phyloP scores from a whole-genome alignment of 2,329 filamentous ascomycete species.

The Exophiala sideris region DNA sequence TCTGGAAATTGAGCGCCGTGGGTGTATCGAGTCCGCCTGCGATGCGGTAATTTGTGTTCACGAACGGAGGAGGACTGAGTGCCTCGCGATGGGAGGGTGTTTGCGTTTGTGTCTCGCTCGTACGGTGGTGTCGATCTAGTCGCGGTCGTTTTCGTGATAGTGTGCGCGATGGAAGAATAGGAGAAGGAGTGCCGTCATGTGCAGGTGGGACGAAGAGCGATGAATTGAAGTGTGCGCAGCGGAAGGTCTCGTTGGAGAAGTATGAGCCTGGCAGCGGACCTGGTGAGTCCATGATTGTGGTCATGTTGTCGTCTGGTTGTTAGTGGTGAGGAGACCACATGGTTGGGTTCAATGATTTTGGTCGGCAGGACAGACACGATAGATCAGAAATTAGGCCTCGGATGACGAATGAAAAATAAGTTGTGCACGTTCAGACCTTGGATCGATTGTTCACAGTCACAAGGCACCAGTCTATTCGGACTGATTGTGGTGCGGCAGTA shows the following conservation, averaged over 20 bases:
- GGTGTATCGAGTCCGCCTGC: conserved; percentile 35
- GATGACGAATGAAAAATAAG: too few relatives aligned
- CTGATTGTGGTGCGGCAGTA: too few relatives aligned
- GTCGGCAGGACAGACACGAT: too few relatives aligned
- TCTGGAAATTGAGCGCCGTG: conserved; percentile 28
- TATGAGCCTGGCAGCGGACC: conserved; percentile 20
- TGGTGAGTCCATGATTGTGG: conserved; percentile 13
- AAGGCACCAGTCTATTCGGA: too few relatives aligned
- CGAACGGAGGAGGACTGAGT: conserved; percentile 36
- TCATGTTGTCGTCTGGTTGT: conserved; percentile 4
- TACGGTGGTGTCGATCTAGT: not conserved
- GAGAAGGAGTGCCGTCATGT: conserved; percentile 1
- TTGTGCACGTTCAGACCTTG: too few relatives aligned
- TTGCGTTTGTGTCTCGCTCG: too few relatives aligned
- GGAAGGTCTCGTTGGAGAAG: conserved; percentile 11
- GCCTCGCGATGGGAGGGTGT: conserved; percentile 8
- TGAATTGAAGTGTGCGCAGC: conserved; percentile 11
- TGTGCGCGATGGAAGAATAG: conserved; percentile 1
- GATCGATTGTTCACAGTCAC: too few relatives aligned
- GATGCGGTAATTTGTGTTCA: conserved; percentile 39
- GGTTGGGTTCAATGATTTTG: too few relatives aligned
- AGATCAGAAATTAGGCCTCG: too few relatives aligned
- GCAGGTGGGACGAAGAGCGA: conserved; percentile 19
- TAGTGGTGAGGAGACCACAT: too few relatives aligned
- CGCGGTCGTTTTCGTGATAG: conserved; percentile 13